Evolutionary conservation across 2,329 filamentous ascomycete genomes (phyloP).

Genomic region (Trichoderma koningii): DNA sequence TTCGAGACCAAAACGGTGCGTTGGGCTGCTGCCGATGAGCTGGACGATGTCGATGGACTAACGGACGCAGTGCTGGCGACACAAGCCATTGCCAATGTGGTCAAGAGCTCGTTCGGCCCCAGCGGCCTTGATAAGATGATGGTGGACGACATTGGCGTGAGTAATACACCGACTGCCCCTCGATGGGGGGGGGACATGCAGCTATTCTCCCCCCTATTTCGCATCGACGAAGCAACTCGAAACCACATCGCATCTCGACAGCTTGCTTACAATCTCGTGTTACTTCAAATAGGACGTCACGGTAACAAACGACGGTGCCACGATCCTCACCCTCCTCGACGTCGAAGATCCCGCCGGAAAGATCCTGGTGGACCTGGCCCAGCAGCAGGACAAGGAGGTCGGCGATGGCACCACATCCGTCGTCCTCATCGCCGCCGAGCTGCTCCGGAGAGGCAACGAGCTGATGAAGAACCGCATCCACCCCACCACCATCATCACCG

Average conservation of each 20-base stretch:
- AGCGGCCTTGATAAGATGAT: conserved; percentile 99
- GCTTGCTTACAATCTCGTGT: conserved; percentile 28
- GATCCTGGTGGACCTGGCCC: conserved; percentile 95
- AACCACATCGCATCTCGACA: neutral
- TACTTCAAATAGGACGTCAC: conserved; percentile 74
- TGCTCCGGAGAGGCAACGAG: conserved; percentile 91
- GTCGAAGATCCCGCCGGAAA: conserved; percentile 98
- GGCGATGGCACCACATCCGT: conserved; percentile 98
- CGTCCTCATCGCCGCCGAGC: conserved; percentile 93
- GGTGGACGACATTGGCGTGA: conserved; percentile 97
- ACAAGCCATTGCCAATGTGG: conserved; percentile 96
- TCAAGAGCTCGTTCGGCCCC: conserved; percentile 97
- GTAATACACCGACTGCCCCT: conserved; percentile 35
- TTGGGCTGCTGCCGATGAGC: conserved; percentile 27
- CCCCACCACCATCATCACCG: conserved; percentile 98
- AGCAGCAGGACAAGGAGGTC: conserved; percentile 99
- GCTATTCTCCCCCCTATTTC: conserved; percentile 12
- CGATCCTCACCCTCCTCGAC: conserved; percentile 90
- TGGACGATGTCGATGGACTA: conserved; percentile 28
- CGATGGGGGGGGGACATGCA: neutral
- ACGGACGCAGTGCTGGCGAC: conserved; percentile 75
- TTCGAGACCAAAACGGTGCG: conserved; percentile 92
- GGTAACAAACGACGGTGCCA: conserved; percentile 97
- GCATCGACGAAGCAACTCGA: neutral
- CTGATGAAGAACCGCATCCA: conserved; percentile 99